Base-by-base conservation (phyloP, 1,284 basidiomycete species). In the Ceratobasidium sp. region DNA sequence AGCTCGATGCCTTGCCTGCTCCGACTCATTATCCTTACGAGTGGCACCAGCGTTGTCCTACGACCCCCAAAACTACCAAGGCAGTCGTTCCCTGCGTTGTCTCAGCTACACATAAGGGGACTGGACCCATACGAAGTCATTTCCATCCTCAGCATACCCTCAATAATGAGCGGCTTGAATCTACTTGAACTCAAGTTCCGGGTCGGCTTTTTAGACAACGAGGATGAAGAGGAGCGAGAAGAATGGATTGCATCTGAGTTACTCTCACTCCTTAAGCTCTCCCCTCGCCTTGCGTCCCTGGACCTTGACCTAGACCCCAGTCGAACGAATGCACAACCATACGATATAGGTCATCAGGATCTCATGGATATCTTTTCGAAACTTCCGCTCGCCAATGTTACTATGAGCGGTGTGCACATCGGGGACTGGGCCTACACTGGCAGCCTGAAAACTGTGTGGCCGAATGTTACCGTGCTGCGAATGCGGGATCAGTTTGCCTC, bases 281-380 rank as follows among this genome's bases (percentile, higher is more conserved):
- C 34, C 14, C 64, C 64, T 18, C 21, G 18, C 4, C 64, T 67
- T n/a, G 16, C 30, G 8, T n/a, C 36, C 36, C 50, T 67, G 18
- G 50, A 67, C 14, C 50, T 67, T 10, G 50, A 67, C 12, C 50
- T 67, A 32, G 64, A 67, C 21, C 64, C 64, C 4, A 43, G 18
- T 28, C 10, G 3, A 10, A 30, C 21, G 2, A 16, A 23, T 30
- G 50, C 53, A 9, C 34, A 67, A 18, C 26, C 50, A 23, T 67
- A 67, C n/a, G 39, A 67, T 21, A 67, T 67, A 14, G 64, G 64
- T 9, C 30, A 67, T n/a, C 64, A 67, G 30, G 64, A 67, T 26
- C 28, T 67, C 21, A 67, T 67, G 64, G 64, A 67, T 30, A 55
- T 46, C 1, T 67, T 67, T n/a, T 67, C 64, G 16, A 67, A 55